Conservation (phyloP, 305 asterid genomes). For the Coffea humblotiana region DNA sequence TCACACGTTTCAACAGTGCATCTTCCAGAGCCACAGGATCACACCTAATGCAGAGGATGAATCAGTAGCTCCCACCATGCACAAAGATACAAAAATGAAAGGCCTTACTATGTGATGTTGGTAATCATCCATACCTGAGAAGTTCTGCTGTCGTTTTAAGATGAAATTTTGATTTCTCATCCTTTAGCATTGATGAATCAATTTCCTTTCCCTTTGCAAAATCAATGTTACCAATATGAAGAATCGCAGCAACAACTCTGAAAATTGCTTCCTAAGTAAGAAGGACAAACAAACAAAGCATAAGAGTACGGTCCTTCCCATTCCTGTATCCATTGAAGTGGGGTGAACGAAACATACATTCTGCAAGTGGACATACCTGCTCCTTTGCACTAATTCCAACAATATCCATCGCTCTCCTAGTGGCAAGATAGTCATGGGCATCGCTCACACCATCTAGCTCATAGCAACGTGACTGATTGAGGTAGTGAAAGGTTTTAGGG, state of each 20-base stretch:
- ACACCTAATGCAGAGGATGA: constrained; percentile 59
- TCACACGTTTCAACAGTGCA: constrained; percentile 96
- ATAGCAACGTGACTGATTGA: constrained; percentile 90
- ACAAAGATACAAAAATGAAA: constrained; percentile 31
- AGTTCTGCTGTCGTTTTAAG: constrained; percentile 86
- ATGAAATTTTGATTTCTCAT: constrained; percentile 81
- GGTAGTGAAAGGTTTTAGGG: constrained; percentile 89
- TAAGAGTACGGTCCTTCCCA: background rate
- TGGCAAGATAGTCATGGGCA: constrained; percentile 90
- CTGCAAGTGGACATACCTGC: constrained; percentile 52
- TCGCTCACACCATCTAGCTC: constrained; percentile 85
- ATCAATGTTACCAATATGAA: constrained; percentile 90
- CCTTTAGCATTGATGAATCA: constrained; percentile 89
- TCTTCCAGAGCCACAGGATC: constrained; percentile 85
- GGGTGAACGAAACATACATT: constrained; percentile 3
- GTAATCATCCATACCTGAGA: constrained; percentile 62
- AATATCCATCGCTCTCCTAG: constrained; percentile 96
- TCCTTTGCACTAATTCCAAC: constrained; percentile 90
- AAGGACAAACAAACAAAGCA: constrained; percentile 4
- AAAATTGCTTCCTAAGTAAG: constrained; percentile 87
- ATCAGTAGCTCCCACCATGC: constrained; percentile 30
- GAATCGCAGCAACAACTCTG: constrained; percentile 94
- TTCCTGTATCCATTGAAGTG: background rate
- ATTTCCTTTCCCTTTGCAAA: constrained; percentile 87
- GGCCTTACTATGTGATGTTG: constrained; percentile 29